Base-by-base conservation (phyloP, 768 basidiomycete genomes). In the Coprinopsis sp. region DNA sequence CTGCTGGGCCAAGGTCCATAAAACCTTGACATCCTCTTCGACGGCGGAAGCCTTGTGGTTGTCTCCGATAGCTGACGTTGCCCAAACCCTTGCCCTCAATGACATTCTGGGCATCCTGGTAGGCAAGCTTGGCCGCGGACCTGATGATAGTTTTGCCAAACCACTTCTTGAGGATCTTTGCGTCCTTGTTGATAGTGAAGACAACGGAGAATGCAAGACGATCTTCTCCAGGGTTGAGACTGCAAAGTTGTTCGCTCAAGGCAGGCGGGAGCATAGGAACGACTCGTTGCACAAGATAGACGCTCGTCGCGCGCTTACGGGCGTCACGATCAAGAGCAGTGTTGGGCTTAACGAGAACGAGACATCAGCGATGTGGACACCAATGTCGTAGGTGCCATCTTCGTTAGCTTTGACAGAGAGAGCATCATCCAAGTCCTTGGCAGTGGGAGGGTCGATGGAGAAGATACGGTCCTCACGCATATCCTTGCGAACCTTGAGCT, bases 281-380 rank as follows among this genome's bases (percentile, higher is more conserved):
- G 18, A 87, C 83, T 45, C 95, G 83, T 64, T 99, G 96, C 22
- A 98, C 82, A 34, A 99, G 86, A 61, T 98, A 97, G 37, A 99
- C 96, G 57, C 89, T 93, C 2, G 93, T 97, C 22, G 94, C 96
- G 49, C 94, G 79, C 67, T 98, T 98, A 54, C 94, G 84, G 31
- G 96, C 96, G 67, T 99, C 96, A 19, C 96, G 90, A 59, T 99
- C 96, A 56, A 99, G 72, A n/a, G 96, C 89, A 10, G 94, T 96
- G 62, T 92, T 93, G 19, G 91, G 86, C 66, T 90, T 91, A 57
- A 91, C 84, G 66, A 98, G 72, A 86, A 87, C 2, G 94, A 91
- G 5, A 97, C 95, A 64, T 99, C 96, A 10, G 94, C 87, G 52
- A 99, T 81, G 59, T 98, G 95, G n/a, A 98, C 80, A 44, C 91